Evolutionary conservation across 306 rosid genomes (phyloP).

Genomic region (Corylus avellana): DNA sequence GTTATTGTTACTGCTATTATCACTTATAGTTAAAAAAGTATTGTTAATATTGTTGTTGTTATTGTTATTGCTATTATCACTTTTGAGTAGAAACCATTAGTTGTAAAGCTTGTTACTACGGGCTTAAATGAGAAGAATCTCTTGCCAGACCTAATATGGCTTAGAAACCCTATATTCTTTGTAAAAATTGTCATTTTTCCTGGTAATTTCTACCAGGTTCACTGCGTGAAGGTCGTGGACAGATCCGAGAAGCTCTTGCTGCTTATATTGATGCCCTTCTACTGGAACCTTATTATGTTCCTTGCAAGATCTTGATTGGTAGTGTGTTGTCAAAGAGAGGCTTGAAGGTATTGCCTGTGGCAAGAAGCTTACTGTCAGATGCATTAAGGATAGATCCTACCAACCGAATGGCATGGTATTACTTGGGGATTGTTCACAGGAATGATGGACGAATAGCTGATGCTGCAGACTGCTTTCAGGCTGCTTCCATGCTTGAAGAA

Average conservation of each 20-base stretch:
- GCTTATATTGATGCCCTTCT: conserved; percentile 51
- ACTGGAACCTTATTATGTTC: conserved; percentile 65
- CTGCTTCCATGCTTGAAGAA: conserved; percentile 94
- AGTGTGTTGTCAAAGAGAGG: conserved; percentile 54
- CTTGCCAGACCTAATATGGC: background rate
- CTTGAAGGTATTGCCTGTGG: conserved; percentile 56
- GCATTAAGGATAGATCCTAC: conserved; percentile 80
- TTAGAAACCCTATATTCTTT: background rate
- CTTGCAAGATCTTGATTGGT: conserved; percentile 62
- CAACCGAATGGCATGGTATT: conserved; percentile 80
- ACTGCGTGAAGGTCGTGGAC: conserved; percentile 62
- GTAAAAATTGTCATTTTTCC: background rate
- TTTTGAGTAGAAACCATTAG: no score
- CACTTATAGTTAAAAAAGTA: no score
- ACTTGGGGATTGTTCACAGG: conserved; percentile 75
- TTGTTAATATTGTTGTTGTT: no score
- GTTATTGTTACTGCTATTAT: no score
- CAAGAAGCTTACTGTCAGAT: conserved; percentile 78
- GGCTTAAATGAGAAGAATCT: no score
- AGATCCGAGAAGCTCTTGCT: conserved; percentile 56
- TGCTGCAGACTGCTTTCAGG: conserved; percentile 92
- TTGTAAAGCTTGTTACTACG: no score
- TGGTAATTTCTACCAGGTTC: conserved; percentile 50
- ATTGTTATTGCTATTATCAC: no score
- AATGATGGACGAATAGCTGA: conserved; percentile 70